A percentile compares a stretch with the other conserved stretches of the same genome.
phyloP scores from a whole-genome alignment of 495 filamentous ascomycete species.

The Daldinia decipiens region DNA sequence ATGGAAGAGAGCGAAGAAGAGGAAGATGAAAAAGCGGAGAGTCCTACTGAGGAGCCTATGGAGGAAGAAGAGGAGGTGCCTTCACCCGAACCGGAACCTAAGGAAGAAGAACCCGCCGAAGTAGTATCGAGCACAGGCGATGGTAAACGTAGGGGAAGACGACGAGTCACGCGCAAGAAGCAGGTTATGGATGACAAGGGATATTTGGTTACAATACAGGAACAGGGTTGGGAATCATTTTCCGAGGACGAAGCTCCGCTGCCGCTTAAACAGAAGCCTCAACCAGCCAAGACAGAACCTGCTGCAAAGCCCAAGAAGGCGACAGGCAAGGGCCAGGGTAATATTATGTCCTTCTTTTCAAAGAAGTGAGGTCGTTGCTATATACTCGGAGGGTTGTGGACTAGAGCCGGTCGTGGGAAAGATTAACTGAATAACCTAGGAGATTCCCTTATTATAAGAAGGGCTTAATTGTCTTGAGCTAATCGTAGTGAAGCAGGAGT shows the following conservation, averaged over 20 bases:
- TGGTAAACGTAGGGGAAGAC: slow-evolving; percentile 80
- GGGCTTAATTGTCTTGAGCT: not conserved
- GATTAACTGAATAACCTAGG: not conserved
- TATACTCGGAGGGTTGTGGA: not conserved
- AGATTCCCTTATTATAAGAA: not conserved
- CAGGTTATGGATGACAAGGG: slow-evolving; percentile 92
- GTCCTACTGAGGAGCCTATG: slow-evolving; percentile 43
- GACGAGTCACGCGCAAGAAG: slow-evolving; percentile 89
- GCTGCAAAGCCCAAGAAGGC: slow-evolving; percentile 66
- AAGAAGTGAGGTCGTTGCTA: slow-evolving; percentile 67
- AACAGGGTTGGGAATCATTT: slow-evolving; percentile 92
- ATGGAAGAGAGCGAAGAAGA: slow-evolving; percentile 82
- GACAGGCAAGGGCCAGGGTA: slow-evolving; percentile 74
- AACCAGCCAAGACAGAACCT: slow-evolving; percentile 39
- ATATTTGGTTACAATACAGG: slow-evolving; percentile 91
- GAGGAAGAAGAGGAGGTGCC: slow-evolving; percentile 51
- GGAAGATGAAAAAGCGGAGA: slow-evolving; percentile 42
- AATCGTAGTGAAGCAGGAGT: not conserved
- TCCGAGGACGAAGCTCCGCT: slow-evolving; percentile 82
- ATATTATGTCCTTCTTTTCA: slow-evolving; percentile 92
- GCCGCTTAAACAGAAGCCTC: slow-evolving; percentile 63
- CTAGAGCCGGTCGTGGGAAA: not conserved
- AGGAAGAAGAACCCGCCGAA: slow-evolving; percentile 61
- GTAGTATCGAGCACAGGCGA: slow-evolving; percentile 64
- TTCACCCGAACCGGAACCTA: slow-evolving; percentile 52